Evolutionary conservation across 2,329 filamentous ascomycete species (phyloP).

Genomic region (Xylaria sp.): DNA sequence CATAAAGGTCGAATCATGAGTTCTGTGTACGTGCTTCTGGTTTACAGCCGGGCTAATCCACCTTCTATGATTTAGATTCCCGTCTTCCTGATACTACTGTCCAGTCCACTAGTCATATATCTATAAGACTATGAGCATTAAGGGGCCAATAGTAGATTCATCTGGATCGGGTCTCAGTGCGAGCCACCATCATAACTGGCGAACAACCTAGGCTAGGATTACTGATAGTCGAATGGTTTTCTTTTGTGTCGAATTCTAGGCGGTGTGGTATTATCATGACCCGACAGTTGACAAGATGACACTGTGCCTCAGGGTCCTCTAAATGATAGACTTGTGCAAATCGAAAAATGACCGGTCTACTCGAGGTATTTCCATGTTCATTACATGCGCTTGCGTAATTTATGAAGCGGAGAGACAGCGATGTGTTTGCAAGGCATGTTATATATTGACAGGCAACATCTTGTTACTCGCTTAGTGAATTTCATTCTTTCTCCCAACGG

Average conservation of each 20-base stretch:
- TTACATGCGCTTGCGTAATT: neutral
- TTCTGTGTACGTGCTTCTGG: neutral
- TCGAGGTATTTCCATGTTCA: neutral
- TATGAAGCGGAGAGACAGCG: neutral
- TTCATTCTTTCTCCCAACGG: neutral
- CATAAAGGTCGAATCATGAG: neutral
- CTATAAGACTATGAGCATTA: neutral
- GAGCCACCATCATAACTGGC: neutral
- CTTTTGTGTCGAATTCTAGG: neutral
- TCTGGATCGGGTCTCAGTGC: neutral
- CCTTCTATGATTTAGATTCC: neutral
- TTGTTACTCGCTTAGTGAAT: neutral
- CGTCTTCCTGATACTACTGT: neutral
- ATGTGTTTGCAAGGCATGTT: neutral
- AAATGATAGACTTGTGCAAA: neutral
- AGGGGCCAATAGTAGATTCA: neutral
- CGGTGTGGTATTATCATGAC: neutral
- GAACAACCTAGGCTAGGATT: neutral
- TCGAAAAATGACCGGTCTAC: neutral
- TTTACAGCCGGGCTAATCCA: neutral
- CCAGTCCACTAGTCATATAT: neutral
- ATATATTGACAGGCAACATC: neutral
- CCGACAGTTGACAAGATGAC: neutral
- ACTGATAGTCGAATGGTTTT: neutral
- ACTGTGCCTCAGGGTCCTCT: neutral